phyloP scores from a whole-genome alignment of 2,329 filamentous ascomycete species.

The Aureobasidium sp. region DNA sequence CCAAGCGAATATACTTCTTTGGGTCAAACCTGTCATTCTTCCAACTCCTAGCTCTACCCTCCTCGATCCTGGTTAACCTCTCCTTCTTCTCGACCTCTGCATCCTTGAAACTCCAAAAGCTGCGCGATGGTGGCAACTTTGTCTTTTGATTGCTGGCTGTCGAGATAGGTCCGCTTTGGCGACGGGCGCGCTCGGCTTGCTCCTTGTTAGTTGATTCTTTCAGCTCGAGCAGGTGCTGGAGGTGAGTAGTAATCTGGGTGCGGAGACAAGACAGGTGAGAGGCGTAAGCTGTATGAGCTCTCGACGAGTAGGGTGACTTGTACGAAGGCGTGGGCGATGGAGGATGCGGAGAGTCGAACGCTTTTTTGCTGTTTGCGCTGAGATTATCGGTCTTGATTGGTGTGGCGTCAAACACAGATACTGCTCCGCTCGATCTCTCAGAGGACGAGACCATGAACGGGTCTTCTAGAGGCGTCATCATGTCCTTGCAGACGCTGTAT shows the following conservation, averaged over 20 bases:
- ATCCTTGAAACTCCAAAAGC: slow-evolving; percentile 21
- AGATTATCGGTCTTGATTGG: not conserved
- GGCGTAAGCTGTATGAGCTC: not conserved
- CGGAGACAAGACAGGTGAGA: slow-evolving; percentile 24
- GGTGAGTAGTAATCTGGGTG: slow-evolving; percentile 31
- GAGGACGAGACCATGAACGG: not conserved
- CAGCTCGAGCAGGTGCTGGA: slow-evolving; percentile 27
- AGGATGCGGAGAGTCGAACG: not conserved
- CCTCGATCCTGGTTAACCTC: slow-evolving; percentile 24
- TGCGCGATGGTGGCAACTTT: slow-evolving; percentile 18
- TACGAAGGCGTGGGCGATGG: not conserved
- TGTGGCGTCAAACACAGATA: not conserved
- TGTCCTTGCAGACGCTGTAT: not conserved
- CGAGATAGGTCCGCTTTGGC: not conserved
- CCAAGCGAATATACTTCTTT: slow-evolving; percentile 23
- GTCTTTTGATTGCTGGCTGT: not conserved
- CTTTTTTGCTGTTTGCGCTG: not conserved
- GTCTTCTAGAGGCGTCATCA: not conserved
- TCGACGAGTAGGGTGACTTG: slow-evolving; percentile 15
- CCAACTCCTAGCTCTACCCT: slow-evolving; percentile 26
- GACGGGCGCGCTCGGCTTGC: slow-evolving; percentile 18
- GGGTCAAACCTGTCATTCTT: slow-evolving; percentile 25
- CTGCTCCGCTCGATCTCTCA: not conserved
- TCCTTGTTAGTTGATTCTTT: slow-evolving; percentile 18
- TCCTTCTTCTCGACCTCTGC: slow-evolving; percentile 22